These are phyloP conservation scores for Ramaria rubella DNA, from an alignment of 768 basidiomycete genomes.

Conservation along the genomic window DNA sequence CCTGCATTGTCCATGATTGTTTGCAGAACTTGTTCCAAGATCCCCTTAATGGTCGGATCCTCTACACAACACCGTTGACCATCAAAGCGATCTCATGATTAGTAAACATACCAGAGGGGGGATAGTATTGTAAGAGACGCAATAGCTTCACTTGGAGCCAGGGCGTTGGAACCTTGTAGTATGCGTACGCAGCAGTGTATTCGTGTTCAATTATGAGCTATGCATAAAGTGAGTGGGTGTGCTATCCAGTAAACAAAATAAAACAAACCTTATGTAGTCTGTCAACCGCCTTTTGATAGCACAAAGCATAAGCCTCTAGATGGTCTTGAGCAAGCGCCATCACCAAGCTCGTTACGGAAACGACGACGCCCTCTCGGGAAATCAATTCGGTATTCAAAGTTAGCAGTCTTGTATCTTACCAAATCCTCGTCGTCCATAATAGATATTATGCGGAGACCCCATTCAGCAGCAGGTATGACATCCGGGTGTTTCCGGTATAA, in stretches of 20 bases:
- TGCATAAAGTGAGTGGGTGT: not conserved
- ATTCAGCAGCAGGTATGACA: conserved; percentile 88
- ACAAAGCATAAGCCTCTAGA: conserved; percentile 83
- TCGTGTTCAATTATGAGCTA: conserved; percentile 91
- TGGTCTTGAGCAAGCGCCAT: conserved; percentile 94
- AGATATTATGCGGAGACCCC: conserved; percentile 91
- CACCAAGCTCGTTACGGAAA: conserved; percentile 89
- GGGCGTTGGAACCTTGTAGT: conserved; percentile 96
- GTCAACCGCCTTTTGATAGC: conserved; percentile 92
- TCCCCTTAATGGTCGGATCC: conserved; percentile 70
- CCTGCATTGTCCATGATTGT: conserved; percentile 83
- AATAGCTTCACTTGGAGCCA: conserved; percentile 97
- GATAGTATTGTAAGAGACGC: conserved; percentile 89
- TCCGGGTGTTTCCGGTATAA: conserved; percentile 95
- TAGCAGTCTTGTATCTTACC: conserved; percentile 32
- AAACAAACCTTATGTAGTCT: conserved; percentile 67
- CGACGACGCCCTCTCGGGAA: conserved; percentile 71
- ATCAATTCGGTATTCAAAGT: not conserved
- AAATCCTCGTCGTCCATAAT: conserved; percentile 93
- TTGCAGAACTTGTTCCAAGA: conserved; percentile 77
- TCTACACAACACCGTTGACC: conserved; percentile 38
- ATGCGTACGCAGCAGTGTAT: conserved; percentile 82
- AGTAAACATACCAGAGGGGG: conserved; percentile 66
- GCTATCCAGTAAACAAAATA: not conserved
- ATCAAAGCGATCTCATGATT: not conserved